Percentiles rank a stretch among this genome's conserved stretches.
Evolutionary conservation across 192 early-diverging fungal species (phyloP).

Genomic region (Backusella macrospora): DNA sequence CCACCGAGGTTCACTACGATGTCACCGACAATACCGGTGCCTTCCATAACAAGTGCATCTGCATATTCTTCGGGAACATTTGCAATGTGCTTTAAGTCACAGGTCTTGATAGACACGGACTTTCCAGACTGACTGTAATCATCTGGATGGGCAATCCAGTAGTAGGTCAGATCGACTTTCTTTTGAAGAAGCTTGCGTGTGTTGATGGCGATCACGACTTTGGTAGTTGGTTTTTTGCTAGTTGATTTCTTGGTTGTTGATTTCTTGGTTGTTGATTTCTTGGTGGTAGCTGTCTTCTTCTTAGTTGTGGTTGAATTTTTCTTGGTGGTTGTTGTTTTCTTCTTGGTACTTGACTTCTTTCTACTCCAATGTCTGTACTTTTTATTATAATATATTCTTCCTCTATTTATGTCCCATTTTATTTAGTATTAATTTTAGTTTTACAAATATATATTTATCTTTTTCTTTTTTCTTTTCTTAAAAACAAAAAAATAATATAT

Average conservation of each 20-base stretch:
- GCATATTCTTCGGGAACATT: constrained; percentile 31
- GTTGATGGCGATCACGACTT: not conserved
- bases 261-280: constrained; percentile 4
- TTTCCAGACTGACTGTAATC: constrained; percentile 20
- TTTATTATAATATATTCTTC: not conserved
- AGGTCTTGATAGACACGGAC: constrained; percentile 37
- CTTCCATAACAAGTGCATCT: constrained; percentile 42
- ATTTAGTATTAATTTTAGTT: not conserved
- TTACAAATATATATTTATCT: not conserved
- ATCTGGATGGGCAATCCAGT: constrained; percentile 42
- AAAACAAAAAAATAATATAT: not conserved
- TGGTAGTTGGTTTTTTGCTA: constrained; percentile 1
- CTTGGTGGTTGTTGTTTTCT: not conserved
- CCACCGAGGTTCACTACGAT: constrained; percentile 41
- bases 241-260: not conserved
- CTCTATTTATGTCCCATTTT: not conserved
- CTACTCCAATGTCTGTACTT: not conserved
- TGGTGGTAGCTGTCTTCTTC: not conserved
- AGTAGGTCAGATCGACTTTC: constrained; percentile 37
- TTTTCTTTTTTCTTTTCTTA: no score
- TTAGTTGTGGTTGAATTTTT: constrained; percentile 18
- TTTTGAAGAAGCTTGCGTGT: constrained; percentile 36
- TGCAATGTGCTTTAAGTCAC: constrained; percentile 33
- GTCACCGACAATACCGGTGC: constrained; percentile 35
- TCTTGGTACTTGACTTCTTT: not conserved